A percentile compares a stretch with the other conserved stretches of the same genome.
phyloP scores from a whole-genome alignment of 2,329 filamentous ascomycete genomes.

The Colletotrichum truncatum region DNA sequence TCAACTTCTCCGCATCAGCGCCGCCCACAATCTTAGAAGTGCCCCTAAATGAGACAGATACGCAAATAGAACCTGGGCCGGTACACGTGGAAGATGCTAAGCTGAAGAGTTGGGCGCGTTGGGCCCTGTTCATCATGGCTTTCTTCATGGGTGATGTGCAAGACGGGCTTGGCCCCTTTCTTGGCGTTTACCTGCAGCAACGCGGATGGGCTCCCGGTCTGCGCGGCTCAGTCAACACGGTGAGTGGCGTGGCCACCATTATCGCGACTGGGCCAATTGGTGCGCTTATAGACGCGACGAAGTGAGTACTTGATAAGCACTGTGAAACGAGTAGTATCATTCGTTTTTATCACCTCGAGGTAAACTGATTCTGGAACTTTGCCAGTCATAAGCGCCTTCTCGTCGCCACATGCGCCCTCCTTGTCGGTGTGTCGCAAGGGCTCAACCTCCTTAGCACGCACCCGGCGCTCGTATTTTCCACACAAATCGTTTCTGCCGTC shows the following conservation, averaged over 20 bases:
- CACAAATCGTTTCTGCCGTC: slow-evolving; percentile 22
- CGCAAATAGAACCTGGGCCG: not conserved
- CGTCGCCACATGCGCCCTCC: not conserved
- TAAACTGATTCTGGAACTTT: not conserved
- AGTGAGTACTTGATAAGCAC: not conserved
- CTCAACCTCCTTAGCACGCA: slow-evolving; percentile 20
- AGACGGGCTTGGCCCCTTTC: slow-evolving; percentile 18
- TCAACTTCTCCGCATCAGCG: not conserved
- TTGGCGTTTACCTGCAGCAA: slow-evolving; percentile 24
- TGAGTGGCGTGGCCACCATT: slow-evolving; percentile 16
- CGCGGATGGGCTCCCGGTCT: slow-evolving; percentile 20
- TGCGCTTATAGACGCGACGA: slow-evolving; percentile 21
- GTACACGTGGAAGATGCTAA: not conserved
- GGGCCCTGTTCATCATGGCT: slow-evolving; percentile 19
- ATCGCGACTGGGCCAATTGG: slow-evolving; percentile 19
- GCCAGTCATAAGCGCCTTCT: slow-evolving; percentile 12
- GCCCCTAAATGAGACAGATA: not conserved
- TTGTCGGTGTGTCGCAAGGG: slow-evolving; percentile 18
- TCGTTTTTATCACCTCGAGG: not conserved
- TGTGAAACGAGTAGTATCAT: too few species aligned
- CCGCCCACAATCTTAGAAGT: not conserved
- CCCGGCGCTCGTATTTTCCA: slow-evolving; percentile 14
- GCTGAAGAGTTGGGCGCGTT: slow-evolving; percentile 9
- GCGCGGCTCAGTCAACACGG: slow-evolving; percentile 14
- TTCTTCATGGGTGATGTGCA: slow-evolving; percentile 25